These are phyloP conservation scores for Phytophthora podocarpi DNA, from an alignment of 352 stramenopile genomes.

Conservation along the genomic window DNA sequence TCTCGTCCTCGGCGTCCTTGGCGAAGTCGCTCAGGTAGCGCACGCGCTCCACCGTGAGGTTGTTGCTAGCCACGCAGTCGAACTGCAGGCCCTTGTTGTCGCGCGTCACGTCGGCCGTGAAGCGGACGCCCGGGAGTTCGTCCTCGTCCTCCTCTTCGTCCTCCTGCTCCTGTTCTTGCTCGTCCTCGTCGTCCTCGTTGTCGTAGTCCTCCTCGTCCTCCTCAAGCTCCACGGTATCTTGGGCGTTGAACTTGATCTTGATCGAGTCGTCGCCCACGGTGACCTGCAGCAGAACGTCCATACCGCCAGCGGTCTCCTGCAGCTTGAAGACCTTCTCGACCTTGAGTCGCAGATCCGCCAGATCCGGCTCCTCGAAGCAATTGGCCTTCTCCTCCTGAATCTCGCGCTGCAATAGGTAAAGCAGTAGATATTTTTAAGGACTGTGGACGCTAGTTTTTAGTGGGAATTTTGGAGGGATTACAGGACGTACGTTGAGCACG, in stretches of 20 bases:
- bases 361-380: conserved; percentile 75
- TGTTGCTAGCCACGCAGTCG: conserved; percentile 81
- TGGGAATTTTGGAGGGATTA: not conserved
- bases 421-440: not conserved
- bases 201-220: conserved; percentile 65
- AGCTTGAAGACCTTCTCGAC: conserved; percentile 73
- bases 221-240: conserved; percentile 76
- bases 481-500: conserved; percentile 25
- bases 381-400: conserved; percentile 86
- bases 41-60: conserved; percentile 81
- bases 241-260: conserved; percentile 81
- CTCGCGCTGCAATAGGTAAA: conserved; percentile 53
- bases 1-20: conserved; percentile 63
- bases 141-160: conserved; percentile 67
- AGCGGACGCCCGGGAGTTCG: conserved; percentile 77
- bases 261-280: conserved; percentile 58
- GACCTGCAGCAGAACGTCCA: conserved; percentile 70
- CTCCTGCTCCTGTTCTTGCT: conserved; percentile 35
- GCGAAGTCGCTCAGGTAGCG: conserved; percentile 64
- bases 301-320: conserved; percentile 60
- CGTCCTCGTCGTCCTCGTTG: conserved; percentile 53
- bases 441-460: not conserved
- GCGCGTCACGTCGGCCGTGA: conserved; percentile 73
- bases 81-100: conserved; percentile 82
- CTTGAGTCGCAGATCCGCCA: conserved; percentile 72